Conservation (phyloP, 306 rosid genomes). For the Prunus persica region Prunus_persica_NCBIv2 NC_034009.1:37543001-37543500, state of each 20-base stretch:
- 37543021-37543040: constrained; percentile 20
- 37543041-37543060: constrained; percentile 17
- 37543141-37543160: constrained; percentile 24
- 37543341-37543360: constrained; percentile 28
- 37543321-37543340: constrained; percentile 35
- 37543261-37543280: constrained; percentile 29
- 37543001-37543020: constrained; percentile 22
- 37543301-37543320: constrained; percentile 33
- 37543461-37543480: constrained; percentile 21
- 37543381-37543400: constrained; percentile 31
- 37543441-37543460: constrained; percentile 22
- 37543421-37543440: constrained; percentile 20
- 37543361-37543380: constrained; percentile 45
- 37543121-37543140: constrained; percentile 32
- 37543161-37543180: constrained; percentile 25
- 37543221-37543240: constrained; percentile 20
- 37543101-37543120: constrained; percentile 10
- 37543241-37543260: constrained; percentile 33
- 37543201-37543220: constrained; percentile 13
- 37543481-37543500: constrained; percentile 1
- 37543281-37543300: constrained; percentile 22
- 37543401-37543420: constrained; percentile 25
- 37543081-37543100: not conserved
- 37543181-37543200: constrained; percentile 28
- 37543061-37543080: not conserved